Evolutionary conservation across 148 eudicot species (phyloP), one percentile per base, ranked within the genome.

Genomic region (Beta vulgaris): DNA sequence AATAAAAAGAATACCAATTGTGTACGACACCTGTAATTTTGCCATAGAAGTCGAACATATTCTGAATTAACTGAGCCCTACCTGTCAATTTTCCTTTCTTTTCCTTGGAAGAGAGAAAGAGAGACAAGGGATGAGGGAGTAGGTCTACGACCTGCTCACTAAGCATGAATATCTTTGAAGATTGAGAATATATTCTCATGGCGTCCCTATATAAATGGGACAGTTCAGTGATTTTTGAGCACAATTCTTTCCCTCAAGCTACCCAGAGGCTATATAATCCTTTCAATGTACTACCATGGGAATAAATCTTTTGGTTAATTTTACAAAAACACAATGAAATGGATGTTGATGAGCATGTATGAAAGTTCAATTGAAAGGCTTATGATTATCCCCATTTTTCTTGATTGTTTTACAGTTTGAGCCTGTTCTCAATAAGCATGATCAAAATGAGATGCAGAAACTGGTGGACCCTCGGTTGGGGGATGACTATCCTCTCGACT

Each of bases 381-480:
- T 26, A 71, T 54, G 74, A 68, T 58, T 68, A 15, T n/a, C 25
- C 42, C n/a, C 0, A 11, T 57, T 28, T 61, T 28, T 34, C 12
- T 26, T 31, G 19, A 25, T 29, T 72, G n/a, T 28, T 59, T 77
- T 16, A 25, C 91, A 93, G 98, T 93, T 93, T 80, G 93, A 88
- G 69, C 91, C 83, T 32, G 88, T 83, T 72, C 73, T 89, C 67
- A 82, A 78, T 73, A 79, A 87, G 68, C 84, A 84, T 29, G 85
- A 89, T 71, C 89, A 83, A 34, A 75, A 84, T 55, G 88, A 81
- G 60, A 77, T 93, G 18, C 32, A 73, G 55, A 85, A 85, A 76
- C 77, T 91, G 51, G 83, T 93, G 48, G 98, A 93, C 36, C 96
- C 93, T 6, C 84, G 88, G 79, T 91, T 93, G 46, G 96, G 87